Evolutionary conservation across 306 rosid genomes (phyloP).

Genomic region (Castanopsis chinensis): DNA sequence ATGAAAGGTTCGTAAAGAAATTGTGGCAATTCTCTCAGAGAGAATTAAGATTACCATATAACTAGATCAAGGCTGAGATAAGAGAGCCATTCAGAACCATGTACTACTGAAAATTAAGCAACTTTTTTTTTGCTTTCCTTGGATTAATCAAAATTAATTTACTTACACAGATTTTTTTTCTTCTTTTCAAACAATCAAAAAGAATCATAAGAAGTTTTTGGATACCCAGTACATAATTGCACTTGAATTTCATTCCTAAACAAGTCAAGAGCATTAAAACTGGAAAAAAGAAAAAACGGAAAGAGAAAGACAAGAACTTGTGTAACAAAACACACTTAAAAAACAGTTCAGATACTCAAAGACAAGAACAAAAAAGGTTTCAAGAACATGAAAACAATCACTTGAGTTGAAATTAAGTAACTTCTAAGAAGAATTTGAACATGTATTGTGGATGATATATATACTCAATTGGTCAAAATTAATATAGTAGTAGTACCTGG

Average conservation of each 20-base stretch:
- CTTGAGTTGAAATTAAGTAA: not conserved
- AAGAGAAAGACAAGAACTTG: too few species aligned
- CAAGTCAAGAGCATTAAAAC: not conserved
- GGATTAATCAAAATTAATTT: too few species aligned
- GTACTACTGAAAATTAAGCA: not conserved
- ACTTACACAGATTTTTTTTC: not conserved
- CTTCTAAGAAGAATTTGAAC: not conserved
- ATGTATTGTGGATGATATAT: not conserved
- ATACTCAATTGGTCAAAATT: not conserved
- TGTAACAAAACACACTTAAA: not conserved
- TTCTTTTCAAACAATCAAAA: not conserved
- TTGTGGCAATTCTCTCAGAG: constrained; percentile 4
- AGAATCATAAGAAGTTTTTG: not conserved
- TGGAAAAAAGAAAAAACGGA: not conserved
- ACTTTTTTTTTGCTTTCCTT: too few species aligned
- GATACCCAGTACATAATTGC: not conserved
- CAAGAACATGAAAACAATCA: not conserved
- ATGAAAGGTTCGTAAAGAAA: not conserved
- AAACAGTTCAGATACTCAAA: not conserved
- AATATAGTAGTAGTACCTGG: constrained; percentile 48
- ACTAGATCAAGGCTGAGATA: not conserved
- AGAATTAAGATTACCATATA: not conserved
- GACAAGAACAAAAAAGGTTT: not conserved
- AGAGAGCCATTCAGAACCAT: not conserved
- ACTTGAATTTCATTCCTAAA: not conserved